These are phyloP conservation scores for Hypoxylon fuscum DNA, from an alignment of 495 filamentous ascomycete genomes.

Conservation along the genomic window DNA sequence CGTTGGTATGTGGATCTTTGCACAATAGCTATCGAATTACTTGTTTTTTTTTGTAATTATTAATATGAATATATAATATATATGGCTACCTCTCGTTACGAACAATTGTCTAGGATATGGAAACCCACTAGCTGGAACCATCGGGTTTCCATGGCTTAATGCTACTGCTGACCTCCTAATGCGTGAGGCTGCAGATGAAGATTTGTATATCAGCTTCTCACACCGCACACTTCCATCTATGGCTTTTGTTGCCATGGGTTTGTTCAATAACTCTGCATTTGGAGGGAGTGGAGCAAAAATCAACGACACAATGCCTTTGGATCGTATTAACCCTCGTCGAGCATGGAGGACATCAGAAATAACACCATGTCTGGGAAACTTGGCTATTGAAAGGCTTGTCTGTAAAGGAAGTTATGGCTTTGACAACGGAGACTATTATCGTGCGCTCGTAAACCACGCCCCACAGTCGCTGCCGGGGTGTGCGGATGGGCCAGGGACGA, in stretches of 20 bases:
- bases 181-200: constrained; percentile 39
- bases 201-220: constrained; percentile 54
- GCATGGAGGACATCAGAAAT: constrained; percentile 50
- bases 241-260: constrained; percentile 50
- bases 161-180: not conserved
- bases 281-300: constrained; percentile 39
- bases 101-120: constrained; percentile 39
- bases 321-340: constrained; percentile 48
- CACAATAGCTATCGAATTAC: too few relatives aligned
- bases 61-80: too few relatives aligned
- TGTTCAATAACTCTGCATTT: constrained; percentile 54
- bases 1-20: constrained; percentile 29
- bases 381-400: constrained; percentile 48
- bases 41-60: too few relatives aligned
- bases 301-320: constrained; percentile 53
- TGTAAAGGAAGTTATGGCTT: constrained; percentile 41
- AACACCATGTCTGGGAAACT: constrained; percentile 49
- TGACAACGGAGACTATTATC: constrained; percentile 34
- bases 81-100: too few relatives aligned
- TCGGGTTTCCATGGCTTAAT: constrained; percentile 39
- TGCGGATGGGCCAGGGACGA: constrained; percentile 29
- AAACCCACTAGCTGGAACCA: constrained; percentile 36
- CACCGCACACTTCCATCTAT: constrained; percentile 53
- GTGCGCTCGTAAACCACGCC: constrained; percentile 34
- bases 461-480: constrained; percentile 36